Evolutionary conservation across 768 basidiomycete species (phyloP).

Genomic region (Gelatoporia subvermispora): DNA sequence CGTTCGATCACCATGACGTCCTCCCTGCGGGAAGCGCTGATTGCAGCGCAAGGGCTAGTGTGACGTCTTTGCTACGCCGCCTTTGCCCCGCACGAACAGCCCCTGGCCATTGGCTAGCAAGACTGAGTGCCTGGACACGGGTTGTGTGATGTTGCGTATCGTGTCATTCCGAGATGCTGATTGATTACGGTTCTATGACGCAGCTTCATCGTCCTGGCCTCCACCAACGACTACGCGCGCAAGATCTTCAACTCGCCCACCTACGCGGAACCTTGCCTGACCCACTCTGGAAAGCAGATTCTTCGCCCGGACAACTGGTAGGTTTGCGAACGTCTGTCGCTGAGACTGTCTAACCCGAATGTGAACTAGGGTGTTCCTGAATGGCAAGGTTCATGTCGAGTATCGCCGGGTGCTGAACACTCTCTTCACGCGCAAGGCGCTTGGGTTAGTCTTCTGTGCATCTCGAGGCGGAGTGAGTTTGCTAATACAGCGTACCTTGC

Average conservation of each 20-base stretch:
- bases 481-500: not conserved
- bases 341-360: not conserved
- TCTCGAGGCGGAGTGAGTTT: not conserved
- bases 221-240: conserved; percentile 86
- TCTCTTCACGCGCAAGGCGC: conserved; percentile 91
- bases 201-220: conserved; percentile 98
- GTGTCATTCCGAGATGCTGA: not conserved
- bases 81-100: too few species aligned
- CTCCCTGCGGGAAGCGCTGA: too few species aligned
- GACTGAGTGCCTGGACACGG: too few species aligned
- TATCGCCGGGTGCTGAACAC: conserved; percentile 88
- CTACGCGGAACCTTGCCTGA: conserved; percentile 91
- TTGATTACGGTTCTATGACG: too few species aligned
- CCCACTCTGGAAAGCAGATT: conserved; percentile 85
- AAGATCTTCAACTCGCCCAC: conserved; percentile 94
- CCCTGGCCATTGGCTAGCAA: too few species aligned
- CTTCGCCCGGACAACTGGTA: conserved; percentile 86
- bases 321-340: conserved; percentile 4
- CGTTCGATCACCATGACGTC: too few species aligned
- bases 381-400: conserved; percentile 87
- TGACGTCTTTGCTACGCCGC: too few species aligned
- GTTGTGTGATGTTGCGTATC: too few species aligned
- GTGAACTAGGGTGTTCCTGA: conserved; percentile 85
- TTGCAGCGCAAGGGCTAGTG: too few species aligned
- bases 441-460: conserved; percentile 47